Evolutionary conservation across 805 yeast species (phyloP).

Genomic region (Diddensiella santjacobensis): DNA sequence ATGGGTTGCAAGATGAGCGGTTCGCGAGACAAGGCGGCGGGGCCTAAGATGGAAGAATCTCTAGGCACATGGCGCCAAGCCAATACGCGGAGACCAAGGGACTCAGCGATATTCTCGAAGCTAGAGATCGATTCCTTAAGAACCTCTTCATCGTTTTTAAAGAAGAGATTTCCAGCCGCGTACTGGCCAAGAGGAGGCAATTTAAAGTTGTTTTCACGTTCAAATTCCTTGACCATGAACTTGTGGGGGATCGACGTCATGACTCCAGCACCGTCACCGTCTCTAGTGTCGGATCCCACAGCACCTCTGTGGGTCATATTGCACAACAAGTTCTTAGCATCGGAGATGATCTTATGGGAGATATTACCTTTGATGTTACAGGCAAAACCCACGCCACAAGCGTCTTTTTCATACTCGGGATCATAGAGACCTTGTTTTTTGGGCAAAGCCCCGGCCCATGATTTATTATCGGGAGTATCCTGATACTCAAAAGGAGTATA

Average conservation of each 20-base stretch:
- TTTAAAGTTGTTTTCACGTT: constrained; percentile 58
- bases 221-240: constrained; percentile 80
- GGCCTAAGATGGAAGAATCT: constrained; percentile 90
- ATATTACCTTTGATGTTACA: constrained; percentile 86
- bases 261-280: constrained; percentile 99
- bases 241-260: constrained; percentile 88
- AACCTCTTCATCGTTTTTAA: constrained; percentile 75
- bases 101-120: constrained; percentile 74
- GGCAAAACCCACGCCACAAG: constrained; percentile 98
- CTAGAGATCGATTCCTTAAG: constrained; percentile 67
- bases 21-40: constrained; percentile 90
- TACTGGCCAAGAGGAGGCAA: constrained; percentile 82
- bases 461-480: constrained; percentile 69
- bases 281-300: constrained; percentile 90
- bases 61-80: constrained; percentile 96
- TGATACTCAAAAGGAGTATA: constrained; percentile 55
- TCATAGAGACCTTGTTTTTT: constrained; percentile 84
- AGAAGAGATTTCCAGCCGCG: constrained; percentile 92
- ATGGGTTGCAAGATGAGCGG: constrained; percentile 91
- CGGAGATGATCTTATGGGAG: constrained; percentile 90
- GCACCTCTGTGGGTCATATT: constrained; percentile 99
- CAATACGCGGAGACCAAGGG: constrained; percentile 74
- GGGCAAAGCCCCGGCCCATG: constrained; percentile 93
- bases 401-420: constrained; percentile 92
- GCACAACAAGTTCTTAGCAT: constrained; percentile 79